Percentiles rank a stretch among this genome's conserved stretches.
Evolutionary conservation across 148 eudicot genomes (phyloP).

Genomic region (Rhododendron mucronatum): DNA sequence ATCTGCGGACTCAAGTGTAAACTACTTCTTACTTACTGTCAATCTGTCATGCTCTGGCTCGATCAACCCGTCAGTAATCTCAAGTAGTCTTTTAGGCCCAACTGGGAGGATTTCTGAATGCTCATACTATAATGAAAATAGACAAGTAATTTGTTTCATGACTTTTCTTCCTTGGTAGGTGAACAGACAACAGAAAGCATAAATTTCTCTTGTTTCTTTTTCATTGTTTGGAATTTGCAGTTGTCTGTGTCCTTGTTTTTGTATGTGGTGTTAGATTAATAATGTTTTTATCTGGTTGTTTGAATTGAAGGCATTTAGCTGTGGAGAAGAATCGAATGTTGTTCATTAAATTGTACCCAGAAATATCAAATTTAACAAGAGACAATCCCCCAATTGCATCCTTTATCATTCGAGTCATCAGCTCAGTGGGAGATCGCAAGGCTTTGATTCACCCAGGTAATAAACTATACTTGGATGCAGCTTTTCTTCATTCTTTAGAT

Average conservation of each 20-base stretch:
- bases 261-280: neutral
- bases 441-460: conserved; percentile 80
- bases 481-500: neutral
- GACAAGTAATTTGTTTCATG: neutral
- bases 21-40: neutral
- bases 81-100: neutral
- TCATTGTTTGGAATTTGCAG: neutral
- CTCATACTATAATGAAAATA: neutral
- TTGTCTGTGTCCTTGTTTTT: neutral
- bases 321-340: conserved; percentile 70
- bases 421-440: conserved; percentile 54
- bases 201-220: neutral
- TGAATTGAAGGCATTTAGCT: conserved; percentile 60
- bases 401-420: conserved; percentile 55
- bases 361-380: conserved; percentile 53
- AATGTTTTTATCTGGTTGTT: neutral
- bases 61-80: neutral
- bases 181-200: neutral
- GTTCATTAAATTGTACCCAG: conserved; percentile 68
- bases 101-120: neutral
- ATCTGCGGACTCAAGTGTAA: neutral
- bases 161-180: neutral
- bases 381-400: conserved; percentile 86
- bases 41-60: neutral
- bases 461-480: neutral